Conservation (phyloP, 768 basidiomycete species). For the Boletus rex-veris region DNA sequence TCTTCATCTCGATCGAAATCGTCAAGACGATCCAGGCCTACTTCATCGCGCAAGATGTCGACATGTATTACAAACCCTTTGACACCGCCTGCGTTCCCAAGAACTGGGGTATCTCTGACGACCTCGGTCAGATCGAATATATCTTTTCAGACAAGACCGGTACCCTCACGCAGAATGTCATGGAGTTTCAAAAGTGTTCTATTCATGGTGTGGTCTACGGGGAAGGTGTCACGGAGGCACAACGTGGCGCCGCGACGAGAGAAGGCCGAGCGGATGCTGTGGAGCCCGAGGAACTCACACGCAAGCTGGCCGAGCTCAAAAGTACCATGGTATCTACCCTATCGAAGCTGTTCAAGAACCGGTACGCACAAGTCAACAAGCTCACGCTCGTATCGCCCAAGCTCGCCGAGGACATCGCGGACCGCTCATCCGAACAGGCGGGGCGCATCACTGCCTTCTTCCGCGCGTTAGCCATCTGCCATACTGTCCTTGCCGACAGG, state of each 20-base stretch:
- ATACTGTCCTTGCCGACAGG: constrained; percentile 82
- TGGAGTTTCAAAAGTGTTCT: constrained; percentile 98
- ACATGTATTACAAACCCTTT: constrained; percentile 91
- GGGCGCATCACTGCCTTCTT: constrained; percentile 79
- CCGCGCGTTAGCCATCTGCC: constrained; percentile 92
- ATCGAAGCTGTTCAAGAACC: constrained; percentile 82
- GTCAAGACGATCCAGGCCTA: constrained; percentile 97
- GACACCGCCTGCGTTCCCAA: constrained; percentile 91
- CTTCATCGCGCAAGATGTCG: constrained; percentile 93
- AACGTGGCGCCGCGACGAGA: constrained; percentile 84
- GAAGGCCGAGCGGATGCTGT: constrained; percentile 65
- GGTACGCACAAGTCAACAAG: constrained; percentile 74
- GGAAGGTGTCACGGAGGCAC: constrained; percentile 93
- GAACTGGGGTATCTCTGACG: constrained; percentile 98
- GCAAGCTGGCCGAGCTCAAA: constrained; percentile 63
- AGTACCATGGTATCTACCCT: constrained; percentile 72
- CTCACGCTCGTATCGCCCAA: constrained; percentile 87
- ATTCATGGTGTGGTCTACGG: constrained; percentile 82
- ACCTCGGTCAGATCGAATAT: constrained; percentile 98
- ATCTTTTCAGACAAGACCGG: constrained; percentile 93
- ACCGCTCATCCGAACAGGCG: constrained; percentile 58
- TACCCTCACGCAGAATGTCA: constrained; percentile 95
- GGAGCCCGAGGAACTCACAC: constrained; percentile 68
- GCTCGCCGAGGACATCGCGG: constrained; percentile 72
- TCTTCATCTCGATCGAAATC: constrained; percentile 97